phyloP scores from a whole-genome alignment of 768 basidiomycete genomes.

The Lactarius psammicola region DNA sequence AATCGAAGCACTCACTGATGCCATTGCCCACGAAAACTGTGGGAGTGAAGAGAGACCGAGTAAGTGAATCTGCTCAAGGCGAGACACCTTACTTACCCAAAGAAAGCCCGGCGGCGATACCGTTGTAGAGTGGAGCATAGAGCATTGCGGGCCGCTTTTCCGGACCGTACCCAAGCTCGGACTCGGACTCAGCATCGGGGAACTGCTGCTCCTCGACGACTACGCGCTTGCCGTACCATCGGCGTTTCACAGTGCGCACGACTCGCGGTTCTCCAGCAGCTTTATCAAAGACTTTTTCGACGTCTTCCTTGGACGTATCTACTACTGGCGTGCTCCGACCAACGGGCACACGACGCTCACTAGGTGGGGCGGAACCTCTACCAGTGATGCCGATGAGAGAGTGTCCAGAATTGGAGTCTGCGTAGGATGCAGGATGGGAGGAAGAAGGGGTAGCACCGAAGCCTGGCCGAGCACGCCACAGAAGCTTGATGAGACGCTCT shows the following conservation, averaged over 20 bases:
- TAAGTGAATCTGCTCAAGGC: constrained; percentile 6
- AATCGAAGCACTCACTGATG: constrained; percentile 39
- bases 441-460: constrained; percentile 32
- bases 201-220: constrained; percentile 32
- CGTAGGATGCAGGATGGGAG: constrained; percentile 31
- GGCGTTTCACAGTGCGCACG: constrained; percentile 40
- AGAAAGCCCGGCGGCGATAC: constrained; percentile 37
- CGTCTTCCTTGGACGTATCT: background rate
- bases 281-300: constrained; percentile 15
- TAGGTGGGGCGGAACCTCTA: constrained; percentile 16
- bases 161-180: constrained; percentile 33
- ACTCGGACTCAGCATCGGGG: constrained; percentile 18
- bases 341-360: constrained; percentile 14
- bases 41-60: constrained; percentile 28
- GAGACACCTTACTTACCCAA: constrained; percentile 34
- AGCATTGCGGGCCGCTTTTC: constrained; percentile 36
- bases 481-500: constrained; percentile 53
- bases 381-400: constrained; percentile 30
- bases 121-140: constrained; percentile 41
- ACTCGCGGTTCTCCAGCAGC: constrained; percentile 16
- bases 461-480: constrained; percentile 47
- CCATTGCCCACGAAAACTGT: constrained; percentile 65
- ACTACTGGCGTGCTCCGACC: constrained; percentile 13
- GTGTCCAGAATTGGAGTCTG: constrained; percentile 42
- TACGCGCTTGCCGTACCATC: constrained; percentile 58